A percentile compares a stretch with the other conserved stretches of the same genome.
These are phyloP conservation scores for Raddia distichophylla DNA, from an alignment of 176 grass and related monocot species.

Conservation along the genomic window DNA sequence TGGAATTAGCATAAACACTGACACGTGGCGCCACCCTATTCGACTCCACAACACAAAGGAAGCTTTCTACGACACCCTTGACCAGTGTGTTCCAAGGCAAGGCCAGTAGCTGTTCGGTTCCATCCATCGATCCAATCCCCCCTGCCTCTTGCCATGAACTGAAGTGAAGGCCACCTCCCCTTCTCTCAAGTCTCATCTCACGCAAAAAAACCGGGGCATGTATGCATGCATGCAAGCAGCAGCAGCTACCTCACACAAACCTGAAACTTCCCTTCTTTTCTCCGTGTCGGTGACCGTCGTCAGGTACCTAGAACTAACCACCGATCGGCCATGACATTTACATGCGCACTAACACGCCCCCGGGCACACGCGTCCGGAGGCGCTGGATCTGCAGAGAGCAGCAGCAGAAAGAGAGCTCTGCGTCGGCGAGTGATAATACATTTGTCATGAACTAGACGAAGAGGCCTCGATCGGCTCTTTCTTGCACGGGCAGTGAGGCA, in stretches of 20 bases:
- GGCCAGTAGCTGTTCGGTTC: conserved; percentile 31
- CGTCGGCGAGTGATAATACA: conserved; percentile 5
- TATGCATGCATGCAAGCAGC: too few relatives aligned
- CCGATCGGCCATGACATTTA: conserved; percentile 38
- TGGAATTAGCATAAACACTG: not conserved
- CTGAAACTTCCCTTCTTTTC: not conserved
- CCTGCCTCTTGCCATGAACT: conserved; percentile 36
- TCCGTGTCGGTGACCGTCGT: conserved; percentile 5
- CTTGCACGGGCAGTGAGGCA: conserved; percentile 21
- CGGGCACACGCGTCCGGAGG: conserved; percentile 46
- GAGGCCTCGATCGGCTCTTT: not conserved
- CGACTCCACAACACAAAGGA: not conserved
- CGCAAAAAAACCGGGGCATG: not conserved
- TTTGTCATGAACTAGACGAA: conserved; percentile 19
- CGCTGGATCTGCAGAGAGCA: conserved; percentile 29
- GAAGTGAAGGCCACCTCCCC: conserved; percentile 36
- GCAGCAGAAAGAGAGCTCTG: conserved; percentile 29
- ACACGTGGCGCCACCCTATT: not conserved
- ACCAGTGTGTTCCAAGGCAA: conserved; percentile 50
- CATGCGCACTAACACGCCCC: conserved; percentile 60
- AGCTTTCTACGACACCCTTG: not conserved
- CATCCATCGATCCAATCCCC: not conserved
- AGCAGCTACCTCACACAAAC: not conserved
- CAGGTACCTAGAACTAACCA: conserved; percentile 25
- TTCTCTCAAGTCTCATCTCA: not conserved